Evolutionary conservation across 192 early-diverging fungal species (phyloP).

Genomic region (Umbelopsis isabellina): DNA sequence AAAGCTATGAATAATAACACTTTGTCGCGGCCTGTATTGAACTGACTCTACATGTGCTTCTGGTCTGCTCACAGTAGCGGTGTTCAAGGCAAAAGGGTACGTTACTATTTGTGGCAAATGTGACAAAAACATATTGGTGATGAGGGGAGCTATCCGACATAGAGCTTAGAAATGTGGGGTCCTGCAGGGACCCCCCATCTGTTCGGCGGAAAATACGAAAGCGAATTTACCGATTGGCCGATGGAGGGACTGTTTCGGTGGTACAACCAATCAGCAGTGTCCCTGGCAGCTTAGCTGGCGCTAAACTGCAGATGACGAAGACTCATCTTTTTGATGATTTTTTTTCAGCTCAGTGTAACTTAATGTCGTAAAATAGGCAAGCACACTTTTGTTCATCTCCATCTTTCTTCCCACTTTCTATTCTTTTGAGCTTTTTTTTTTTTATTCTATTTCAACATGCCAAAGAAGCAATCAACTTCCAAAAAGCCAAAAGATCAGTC

Average conservation of each 20-base stretch:
- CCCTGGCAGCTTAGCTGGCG: neutral
- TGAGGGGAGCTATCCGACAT: neutral
- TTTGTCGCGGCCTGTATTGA: too few species aligned
- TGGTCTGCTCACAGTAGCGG: too few species aligned
- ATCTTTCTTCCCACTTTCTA: neutral
- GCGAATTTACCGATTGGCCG: conserved; percentile 16
- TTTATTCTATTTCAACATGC: neutral
- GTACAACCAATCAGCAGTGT: neutral
- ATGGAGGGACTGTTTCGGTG: neutral
- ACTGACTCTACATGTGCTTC: too few species aligned
- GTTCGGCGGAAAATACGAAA: conserved; percentile 4
- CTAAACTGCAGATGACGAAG: conserved; percentile 3
- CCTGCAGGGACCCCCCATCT: neutral
- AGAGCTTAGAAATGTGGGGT: neutral
- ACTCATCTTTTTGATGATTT: neutral
- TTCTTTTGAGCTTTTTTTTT: neutral
- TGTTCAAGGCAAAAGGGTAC: neutral
- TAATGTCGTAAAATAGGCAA: neutral
- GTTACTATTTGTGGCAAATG: conserved; percentile 14
- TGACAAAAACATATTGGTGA: conserved; percentile 9
- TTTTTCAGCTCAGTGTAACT: conserved; percentile 4
- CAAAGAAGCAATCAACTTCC: conserved; percentile 1
- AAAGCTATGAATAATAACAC: neutral
- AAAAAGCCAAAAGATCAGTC: conserved; percentile 1
- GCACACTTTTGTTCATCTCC: neutral